Evolutionary conservation across 1,139 yeast species (phyloP), one percentile per base, ranked within the genome.

Genomic region (Lodderomyces jiufengensis): DNA sequence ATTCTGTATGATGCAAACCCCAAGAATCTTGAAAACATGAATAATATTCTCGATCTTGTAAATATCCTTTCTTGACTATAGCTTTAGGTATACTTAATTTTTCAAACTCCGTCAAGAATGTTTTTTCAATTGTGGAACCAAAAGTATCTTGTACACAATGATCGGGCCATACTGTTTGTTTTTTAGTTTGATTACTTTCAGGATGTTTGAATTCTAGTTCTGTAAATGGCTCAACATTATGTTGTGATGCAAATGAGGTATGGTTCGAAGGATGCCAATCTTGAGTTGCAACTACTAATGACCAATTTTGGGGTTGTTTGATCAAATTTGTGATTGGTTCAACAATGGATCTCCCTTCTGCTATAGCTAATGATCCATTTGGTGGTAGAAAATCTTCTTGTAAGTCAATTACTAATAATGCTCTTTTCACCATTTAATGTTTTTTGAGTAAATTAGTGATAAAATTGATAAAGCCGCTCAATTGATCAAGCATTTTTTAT

Each of bases 241-340:
- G 87, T 38, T 74, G 78, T 0, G 80, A 70, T 0, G 97, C 95
- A 66, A 90, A 90, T 3, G 95, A 86, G 2, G 75, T 70, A 54
- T 90, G 97, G 49, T 76, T 66, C 10, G 47, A 31, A 0, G 96
- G 95, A 54, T 90, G 97, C 95, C 95, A 87, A 54, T 90, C 97
- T 52, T 82, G 79, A 2, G 95, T 82, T 27, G 88, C 82, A 1
- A 84, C 72, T 4, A 86, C 64, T 3, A 78, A 59, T 26, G 68
- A 61, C 94, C 95, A 88, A 3, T 66, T 51, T 32, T 57, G 34
- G 13, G 54, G 37, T 43, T 66, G 56, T 27, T 73, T 41, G 4
- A 45, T 18, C 35, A 81, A 56, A 13, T 63, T 49, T 44, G 72
- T 55, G 46, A 87, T 68, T 9, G 62, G 57, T 0, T 73, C 65